Evolutionary conservation across 345 rosid genomes (phyloP).

Genomic region (Rhodomyrtus tomentosa): DNA sequence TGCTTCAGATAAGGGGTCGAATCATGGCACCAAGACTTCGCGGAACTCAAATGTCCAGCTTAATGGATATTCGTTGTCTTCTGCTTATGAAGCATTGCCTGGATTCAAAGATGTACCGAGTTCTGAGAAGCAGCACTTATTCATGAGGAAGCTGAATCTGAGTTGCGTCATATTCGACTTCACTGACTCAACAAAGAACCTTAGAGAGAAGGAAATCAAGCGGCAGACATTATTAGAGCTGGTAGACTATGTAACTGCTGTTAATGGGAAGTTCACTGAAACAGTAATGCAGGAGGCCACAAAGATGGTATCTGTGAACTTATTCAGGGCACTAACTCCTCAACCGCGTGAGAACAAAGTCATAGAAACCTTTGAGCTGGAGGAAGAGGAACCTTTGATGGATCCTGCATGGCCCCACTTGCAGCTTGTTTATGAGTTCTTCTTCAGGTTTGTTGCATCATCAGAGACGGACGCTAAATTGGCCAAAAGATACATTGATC

Average conservation of each 20-base stretch:
- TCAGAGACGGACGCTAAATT: constrained; percentile 11
- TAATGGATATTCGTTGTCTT: constrained; percentile 1
- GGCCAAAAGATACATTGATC: constrained; percentile 9
- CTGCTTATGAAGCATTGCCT: constrained; percentile 14
- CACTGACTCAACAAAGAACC: constrained; percentile 10
- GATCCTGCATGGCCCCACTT: constrained; percentile 11
- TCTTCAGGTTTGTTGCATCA: constrained; percentile 9
- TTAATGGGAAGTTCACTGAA: constrained; percentile 7
- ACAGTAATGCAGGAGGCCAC: constrained; percentile 7
- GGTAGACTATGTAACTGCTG: constrained; percentile 11
- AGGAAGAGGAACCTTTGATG: constrained; percentile 14
- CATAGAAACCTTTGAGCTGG: constrained; percentile 7
- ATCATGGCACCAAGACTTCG: constrained; percentile 1
- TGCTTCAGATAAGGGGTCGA: not conserved
- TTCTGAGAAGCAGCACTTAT: constrained; percentile 10
- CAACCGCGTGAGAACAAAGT: constrained; percentile 8
- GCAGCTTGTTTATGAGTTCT: constrained; percentile 11
- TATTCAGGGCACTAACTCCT: constrained; percentile 3
- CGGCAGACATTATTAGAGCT: constrained; percentile 10
- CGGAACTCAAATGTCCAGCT: not conserved
- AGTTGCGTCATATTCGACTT: constrained; percentile 3
- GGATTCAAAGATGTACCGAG: constrained; percentile 11
- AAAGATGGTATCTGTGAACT: constrained; percentile 5
- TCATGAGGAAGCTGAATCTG: constrained; percentile 7
- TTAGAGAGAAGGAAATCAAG: constrained; percentile 11